phyloP scores from a whole-genome alignment of 2,329 filamentous ascomycete genomes.

The Alternaria metachromatica region DNA sequence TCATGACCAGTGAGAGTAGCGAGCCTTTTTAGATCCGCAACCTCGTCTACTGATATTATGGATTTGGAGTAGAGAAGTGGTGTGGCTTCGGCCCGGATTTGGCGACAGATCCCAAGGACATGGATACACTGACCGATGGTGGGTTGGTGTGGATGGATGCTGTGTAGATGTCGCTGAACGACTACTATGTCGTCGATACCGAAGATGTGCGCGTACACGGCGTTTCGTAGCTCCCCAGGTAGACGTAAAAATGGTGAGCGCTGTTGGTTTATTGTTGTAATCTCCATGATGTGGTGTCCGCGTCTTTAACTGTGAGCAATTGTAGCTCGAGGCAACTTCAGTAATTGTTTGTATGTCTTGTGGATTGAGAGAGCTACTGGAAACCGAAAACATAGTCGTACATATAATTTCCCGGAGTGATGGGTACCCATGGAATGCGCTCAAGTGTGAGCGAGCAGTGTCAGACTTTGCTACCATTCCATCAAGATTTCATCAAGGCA shows the following conservation, averaged over 20 bases:
- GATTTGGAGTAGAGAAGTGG: background rate
- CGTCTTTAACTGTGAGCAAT: background rate
- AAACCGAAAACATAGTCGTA: background rate
- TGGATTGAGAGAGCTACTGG: background rate
- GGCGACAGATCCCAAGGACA: background rate
- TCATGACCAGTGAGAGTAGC: background rate
- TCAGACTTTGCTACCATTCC: background rate
- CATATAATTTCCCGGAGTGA: background rate
- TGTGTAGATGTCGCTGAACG: background rate
- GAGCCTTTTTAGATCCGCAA: background rate
- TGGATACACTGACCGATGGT: background rate
- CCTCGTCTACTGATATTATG: background rate
- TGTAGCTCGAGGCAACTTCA: background rate
- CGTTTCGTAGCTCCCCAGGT: background rate
- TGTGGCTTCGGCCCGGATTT: background rate
- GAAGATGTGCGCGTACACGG: background rate
- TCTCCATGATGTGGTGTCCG: background rate
- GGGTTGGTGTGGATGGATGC: background rate
- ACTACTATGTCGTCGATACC: background rate
- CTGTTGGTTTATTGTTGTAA: background rate
- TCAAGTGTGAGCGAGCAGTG: background rate
- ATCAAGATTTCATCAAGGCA: background rate
- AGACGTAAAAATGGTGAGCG: background rate
- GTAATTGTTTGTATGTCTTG: background rate
- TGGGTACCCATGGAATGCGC: background rate